Percentiles rank a stretch among this genome's conserved stretches.
phyloP scores from a whole-genome alignment of 495 filamentous ascomycete species.

The Penicillium daleae region DNA sequence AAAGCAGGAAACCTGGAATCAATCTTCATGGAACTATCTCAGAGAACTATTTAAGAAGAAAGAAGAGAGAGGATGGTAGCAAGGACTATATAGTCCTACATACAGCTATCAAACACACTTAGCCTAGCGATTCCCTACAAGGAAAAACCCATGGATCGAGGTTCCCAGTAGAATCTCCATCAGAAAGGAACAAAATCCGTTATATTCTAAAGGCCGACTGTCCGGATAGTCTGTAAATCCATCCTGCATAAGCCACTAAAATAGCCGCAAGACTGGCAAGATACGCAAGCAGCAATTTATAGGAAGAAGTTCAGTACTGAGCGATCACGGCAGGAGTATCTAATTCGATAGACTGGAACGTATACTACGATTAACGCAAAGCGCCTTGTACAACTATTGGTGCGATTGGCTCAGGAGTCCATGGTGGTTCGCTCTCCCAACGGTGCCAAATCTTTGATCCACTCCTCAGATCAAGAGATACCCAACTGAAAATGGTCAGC shows the following conservation, averaged over 20 bases:
- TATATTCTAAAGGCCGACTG: not conserved
- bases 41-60: too few species aligned
- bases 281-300: not conserved
- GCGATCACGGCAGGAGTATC: not conserved
- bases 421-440: not conserved
- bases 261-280: not conserved
- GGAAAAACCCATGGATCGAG: not conserved
- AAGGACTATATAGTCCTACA: too few species aligned
- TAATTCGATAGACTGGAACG: not conserved
- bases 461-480: slow-evolving; percentile 2
- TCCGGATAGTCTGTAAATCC: not conserved
- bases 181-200: not conserved
- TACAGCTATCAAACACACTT: not conserved
- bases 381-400: not conserved
- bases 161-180: not conserved
- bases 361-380: not conserved
- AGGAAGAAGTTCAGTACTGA: not conserved
- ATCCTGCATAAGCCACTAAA: not conserved
- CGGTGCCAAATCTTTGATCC: not conserved
- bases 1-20: too few species aligned
- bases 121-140: not conserved
- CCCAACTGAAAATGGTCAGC: not conserved
- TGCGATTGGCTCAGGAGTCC: not conserved
- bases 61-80: too few species aligned
- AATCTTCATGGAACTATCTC: too few species aligned